phyloP scores from a whole-genome alignment of 441 rosid species.

The Gossypium aridum region DNA sequence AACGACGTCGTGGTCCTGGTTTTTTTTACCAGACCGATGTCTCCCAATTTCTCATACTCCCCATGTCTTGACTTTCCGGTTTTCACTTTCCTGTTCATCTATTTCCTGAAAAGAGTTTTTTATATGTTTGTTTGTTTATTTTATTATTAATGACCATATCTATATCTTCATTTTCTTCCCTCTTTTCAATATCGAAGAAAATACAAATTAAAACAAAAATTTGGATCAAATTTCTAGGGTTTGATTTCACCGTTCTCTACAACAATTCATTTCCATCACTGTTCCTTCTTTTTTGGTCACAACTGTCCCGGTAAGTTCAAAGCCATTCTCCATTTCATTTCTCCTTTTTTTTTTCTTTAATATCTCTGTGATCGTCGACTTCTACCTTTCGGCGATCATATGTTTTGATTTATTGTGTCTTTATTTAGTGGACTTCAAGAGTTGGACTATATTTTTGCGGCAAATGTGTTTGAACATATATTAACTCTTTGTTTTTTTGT shows the following conservation, averaged over 20 bases:
- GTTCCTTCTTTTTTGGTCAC: background rate
- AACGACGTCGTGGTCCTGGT: background rate
- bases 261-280: background rate
- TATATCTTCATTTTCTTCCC: background rate
- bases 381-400: conserved; percentile 14
- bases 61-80: conserved; percentile 16
- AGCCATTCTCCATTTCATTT: background rate
- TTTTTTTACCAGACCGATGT: background rate
- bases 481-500: background rate
- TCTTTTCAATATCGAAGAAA: background rate
- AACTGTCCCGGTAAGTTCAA: conserved; percentile 15
- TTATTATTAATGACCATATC: conserved; percentile 2
- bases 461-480: background rate
- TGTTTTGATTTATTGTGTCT: background rate
- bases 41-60: background rate
- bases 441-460: no score
- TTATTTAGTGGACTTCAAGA: background rate
- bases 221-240: conserved; percentile 10
- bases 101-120: background rate
- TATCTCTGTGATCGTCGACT: background rate
- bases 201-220: background rate
- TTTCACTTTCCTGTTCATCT: conserved; percentile 19
- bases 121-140: background rate
- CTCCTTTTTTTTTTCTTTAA: background rate
- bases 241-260: background rate